Conservation (phyloP, 164 flowering plant genomes). For the Kingdonia uniflora region DNA sequence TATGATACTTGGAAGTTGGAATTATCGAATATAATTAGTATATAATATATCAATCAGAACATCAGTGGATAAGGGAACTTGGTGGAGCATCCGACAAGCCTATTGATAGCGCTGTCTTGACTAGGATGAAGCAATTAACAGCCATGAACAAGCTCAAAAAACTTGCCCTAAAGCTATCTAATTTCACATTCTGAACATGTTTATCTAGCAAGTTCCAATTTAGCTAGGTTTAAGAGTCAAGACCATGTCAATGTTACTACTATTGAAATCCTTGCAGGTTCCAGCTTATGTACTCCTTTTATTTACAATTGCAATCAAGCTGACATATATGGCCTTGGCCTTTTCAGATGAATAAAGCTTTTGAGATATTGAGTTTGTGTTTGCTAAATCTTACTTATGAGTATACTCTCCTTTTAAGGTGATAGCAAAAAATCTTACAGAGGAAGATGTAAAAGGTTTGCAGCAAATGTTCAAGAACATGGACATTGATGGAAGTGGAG, state of each 20-base stretch:
- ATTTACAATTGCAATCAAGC: no score
- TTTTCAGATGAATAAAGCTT: no score
- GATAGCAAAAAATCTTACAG: constrained; percentile 72
- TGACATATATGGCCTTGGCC: no score
- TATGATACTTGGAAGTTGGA: no score
- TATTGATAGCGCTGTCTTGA: constrained; percentile 73
- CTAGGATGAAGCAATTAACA: constrained; percentile 84
- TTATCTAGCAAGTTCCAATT: not conserved
- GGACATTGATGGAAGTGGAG: constrained; percentile 84
- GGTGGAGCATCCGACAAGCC: constrained; percentile 77
- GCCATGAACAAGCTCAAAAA: constrained; percentile 93
- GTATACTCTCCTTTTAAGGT: constrained; percentile 32
- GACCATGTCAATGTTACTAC: no score
- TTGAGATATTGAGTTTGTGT: no score
- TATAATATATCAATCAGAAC: constrained; percentile 41
- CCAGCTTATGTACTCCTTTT: no score
- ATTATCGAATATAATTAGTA: no score
- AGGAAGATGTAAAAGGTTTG: constrained; percentile 84
- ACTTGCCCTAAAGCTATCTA: constrained; percentile 67
- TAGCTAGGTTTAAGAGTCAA: not conserved
- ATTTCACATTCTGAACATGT: not conserved
- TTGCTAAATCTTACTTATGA: not conserved
- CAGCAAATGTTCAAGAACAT: constrained; percentile 84
- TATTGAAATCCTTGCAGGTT: no score
- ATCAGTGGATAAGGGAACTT: constrained; percentile 74